phyloP scores from a whole-genome alignment of 2,329 filamentous ascomycete species.

The Huntiella omanensis region DNA sequence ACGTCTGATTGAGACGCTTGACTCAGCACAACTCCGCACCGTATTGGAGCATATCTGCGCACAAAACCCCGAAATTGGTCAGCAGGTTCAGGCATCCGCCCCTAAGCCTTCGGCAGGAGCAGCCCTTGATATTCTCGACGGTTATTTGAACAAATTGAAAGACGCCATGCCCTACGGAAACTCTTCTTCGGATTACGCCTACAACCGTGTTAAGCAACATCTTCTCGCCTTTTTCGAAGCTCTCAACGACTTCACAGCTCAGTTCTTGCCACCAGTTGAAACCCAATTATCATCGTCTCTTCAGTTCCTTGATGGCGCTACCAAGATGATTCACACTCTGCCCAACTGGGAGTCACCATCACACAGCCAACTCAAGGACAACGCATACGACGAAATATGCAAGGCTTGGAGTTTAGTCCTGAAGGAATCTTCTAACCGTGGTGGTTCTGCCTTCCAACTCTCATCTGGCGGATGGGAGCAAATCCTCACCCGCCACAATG shows the following conservation, averaged over 20 bases:
- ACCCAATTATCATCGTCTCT: constrained; percentile 66
- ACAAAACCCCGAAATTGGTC: constrained; percentile 65
- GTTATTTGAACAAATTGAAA: constrained; percentile 64
- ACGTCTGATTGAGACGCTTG: constrained; percentile 84
- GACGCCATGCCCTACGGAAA: constrained; percentile 73
- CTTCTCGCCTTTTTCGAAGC: constrained; percentile 70
- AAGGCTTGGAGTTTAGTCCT: constrained; percentile 87
- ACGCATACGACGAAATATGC: constrained; percentile 88
- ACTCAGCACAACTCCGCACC: constrained; percentile 63
- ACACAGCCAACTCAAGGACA: constrained; percentile 83
- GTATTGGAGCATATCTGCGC: constrained; percentile 86
- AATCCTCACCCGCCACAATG: constrained; percentile 69
- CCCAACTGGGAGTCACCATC: constrained; percentile 81
- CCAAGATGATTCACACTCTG: constrained; percentile 71
- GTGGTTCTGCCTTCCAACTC: constrained; percentile 68
- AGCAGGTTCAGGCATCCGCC: constrained; percentile 66
- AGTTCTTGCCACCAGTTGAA: constrained; percentile 87
- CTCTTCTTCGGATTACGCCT: constrained; percentile 76
- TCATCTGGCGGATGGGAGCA: constrained; percentile 89
- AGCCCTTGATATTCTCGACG: constrained; percentile 59
- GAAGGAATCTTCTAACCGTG: constrained; percentile 68
- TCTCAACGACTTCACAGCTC: constrained; percentile 81
- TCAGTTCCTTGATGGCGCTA: constrained; percentile 75
- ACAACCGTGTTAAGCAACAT: constrained; percentile 74
- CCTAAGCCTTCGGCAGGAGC: constrained; percentile 73